Evolutionary conservation across 2,329 filamentous ascomycete species (phyloP).

Genomic region (Fusarium brachygibbosum): DNA sequence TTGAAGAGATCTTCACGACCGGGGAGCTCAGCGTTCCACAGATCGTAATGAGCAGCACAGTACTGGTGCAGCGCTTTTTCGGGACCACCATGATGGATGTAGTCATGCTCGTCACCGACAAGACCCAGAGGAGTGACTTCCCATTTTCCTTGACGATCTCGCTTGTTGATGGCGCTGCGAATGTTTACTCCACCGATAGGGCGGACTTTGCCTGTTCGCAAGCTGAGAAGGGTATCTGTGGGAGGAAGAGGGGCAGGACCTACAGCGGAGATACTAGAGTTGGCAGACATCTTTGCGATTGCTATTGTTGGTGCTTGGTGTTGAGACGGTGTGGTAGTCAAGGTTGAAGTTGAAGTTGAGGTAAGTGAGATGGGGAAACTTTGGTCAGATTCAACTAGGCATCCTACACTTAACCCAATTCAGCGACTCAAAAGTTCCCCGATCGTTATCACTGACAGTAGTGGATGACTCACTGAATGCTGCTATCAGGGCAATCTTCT

Average conservation of each 20-base stretch:
- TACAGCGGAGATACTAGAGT: conserved; percentile 16
- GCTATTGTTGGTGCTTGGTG: neutral
- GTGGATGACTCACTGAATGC: neutral
- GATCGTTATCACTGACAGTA: conserved; percentile 10
- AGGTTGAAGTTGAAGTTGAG: neutral
- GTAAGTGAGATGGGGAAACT: neutral
- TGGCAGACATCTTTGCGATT: neutral
- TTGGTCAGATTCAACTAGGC: neutral
- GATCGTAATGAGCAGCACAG: conserved; percentile 31
- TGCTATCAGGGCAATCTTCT: neutral
- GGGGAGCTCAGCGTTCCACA: conserved; percentile 34
- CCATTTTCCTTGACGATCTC: conserved; percentile 25
- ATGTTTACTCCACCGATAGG: conserved; percentile 33
- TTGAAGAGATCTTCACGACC: conserved; percentile 29
- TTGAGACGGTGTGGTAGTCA: neutral
- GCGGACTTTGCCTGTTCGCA: conserved; percentile 35
- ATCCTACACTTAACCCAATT: conserved; percentile 27
- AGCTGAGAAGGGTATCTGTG: conserved; percentile 32
- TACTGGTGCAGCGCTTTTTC: conserved; percentile 42
- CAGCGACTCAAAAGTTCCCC: conserved; percentile 6
- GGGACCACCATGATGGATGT: conserved; percentile 29
- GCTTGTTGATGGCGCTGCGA: conserved; percentile 40
- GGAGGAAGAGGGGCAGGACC: conserved; percentile 30
- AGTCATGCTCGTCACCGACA: conserved; percentile 36
- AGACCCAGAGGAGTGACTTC: conserved; percentile 27